phyloP scores from a whole-genome alignment of 2,329 filamentous ascomycete species.

The Beauveria caledonica region DNA sequence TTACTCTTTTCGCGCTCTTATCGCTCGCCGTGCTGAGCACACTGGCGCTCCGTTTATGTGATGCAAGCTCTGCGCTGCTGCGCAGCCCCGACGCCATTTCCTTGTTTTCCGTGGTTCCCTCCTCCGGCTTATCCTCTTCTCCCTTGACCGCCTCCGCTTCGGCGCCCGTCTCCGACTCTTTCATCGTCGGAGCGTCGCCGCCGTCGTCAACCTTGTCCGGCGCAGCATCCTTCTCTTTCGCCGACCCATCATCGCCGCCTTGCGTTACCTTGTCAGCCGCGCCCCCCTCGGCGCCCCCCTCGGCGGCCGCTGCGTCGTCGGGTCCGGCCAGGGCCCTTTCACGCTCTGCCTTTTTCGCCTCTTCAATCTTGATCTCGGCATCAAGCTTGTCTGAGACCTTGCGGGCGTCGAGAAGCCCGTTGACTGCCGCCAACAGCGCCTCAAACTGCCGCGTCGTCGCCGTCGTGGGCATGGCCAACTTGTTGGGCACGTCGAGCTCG shows the following conservation, averaged over 20 bases:
- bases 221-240: too few species aligned
- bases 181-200: background rate
- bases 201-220: background rate
- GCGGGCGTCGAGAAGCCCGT: constrained; percentile 60
- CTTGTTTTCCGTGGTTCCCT: constrained; percentile 10
- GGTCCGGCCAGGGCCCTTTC: constrained; percentile 28
- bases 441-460: constrained; percentile 65
- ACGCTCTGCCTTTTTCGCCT: constrained; percentile 47
- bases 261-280: constrained; percentile 4
- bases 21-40: constrained; percentile 66
- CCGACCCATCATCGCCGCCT: constrained; percentile 1
- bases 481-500: constrained; percentile 61
- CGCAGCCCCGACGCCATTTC: constrained; percentile 26
- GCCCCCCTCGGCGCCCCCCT: constrained; percentile 1
- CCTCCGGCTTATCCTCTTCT: constrained; percentile 11
- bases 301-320: background rate
- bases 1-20: constrained; percentile 49
- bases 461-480: constrained; percentile 68
- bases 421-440: constrained; percentile 58
- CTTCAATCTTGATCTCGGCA: constrained; percentile 56
- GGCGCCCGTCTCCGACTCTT: constrained; percentile 11
- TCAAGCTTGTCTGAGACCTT: constrained; percentile 72
- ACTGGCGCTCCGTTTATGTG: constrained; percentile 74
- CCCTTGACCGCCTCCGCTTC: background rate
- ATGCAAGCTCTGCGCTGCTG: constrained; percentile 32